Evolutionary conservation across 2,329 filamentous ascomycete genomes (phyloP), one percentile per base, ranked within the genome.

Genomic region (Fusarium coffeatum): DNA sequence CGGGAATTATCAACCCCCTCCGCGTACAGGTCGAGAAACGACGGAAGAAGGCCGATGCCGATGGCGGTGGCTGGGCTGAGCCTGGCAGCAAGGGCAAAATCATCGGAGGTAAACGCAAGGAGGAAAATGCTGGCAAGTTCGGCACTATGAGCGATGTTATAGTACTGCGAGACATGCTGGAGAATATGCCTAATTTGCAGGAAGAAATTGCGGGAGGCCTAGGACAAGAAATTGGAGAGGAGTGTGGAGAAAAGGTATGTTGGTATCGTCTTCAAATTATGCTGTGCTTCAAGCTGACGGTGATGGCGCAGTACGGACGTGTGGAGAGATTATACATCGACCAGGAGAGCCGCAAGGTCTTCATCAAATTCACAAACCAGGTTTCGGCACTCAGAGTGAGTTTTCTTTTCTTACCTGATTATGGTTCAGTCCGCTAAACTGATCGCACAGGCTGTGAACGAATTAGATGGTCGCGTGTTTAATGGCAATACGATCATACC

Each of bases 191-290:
- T 3, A 84, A 97, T 76, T 82, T 97, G 46, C 87, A 91, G 60
- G 85, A 84, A n/a, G 95, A 98, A 79, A 88, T 97, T 50, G 88
- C 90, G 63, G 86, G 87, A 16, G 89, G 89, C 0, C 82, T 99
- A 53, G 90, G 95, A 72, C 95, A 98, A 81, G 94, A 98, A 78
- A 98, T 99, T 79, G 96, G 96, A 9, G 93, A 98, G 76, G 93
- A 97, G 77, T 98, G 97, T 79, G 90, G 90, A 51, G 89, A 93
- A 70, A 94, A 94, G 85, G 88, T 90, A 64, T 59, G 68, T 42
- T 40, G 23, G 40, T 20, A 3, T 42, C 4, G 49, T 8, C 6
- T 28, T 46, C 25, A 8, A 8, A 28, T 13, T 11, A 8, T 8
- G 27, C 13, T 23, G 12, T 20, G 5, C 48, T 46, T 30, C 18